A percentile compares a stretch with the other conserved stretches of the same genome.
These are phyloP conservation scores for Pholiota molesta DNA, from an alignment of 768 basidiomycete species.

Conservation along the genomic window DNA sequence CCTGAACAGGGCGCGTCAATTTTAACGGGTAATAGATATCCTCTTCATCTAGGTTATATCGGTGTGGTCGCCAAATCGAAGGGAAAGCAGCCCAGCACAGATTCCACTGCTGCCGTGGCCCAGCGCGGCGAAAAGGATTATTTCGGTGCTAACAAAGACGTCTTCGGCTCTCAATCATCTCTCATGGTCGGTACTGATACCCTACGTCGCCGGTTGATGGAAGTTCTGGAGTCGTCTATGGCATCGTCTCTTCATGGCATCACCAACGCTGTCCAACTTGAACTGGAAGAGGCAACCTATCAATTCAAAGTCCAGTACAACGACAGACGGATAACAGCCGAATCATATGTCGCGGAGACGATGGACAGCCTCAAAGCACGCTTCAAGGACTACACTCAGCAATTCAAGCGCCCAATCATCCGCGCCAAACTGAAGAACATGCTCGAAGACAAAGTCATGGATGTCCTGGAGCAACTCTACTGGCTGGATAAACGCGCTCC, in stretches of 20 bases:
- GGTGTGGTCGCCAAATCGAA: slow-evolving; percentile 91
- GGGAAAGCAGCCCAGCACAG: slow-evolving; percentile 54
- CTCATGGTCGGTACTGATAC: slow-evolving; percentile 93
- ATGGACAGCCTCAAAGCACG: slow-evolving; percentile 89
- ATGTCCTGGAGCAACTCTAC: slow-evolving; percentile 95
- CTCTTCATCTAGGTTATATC: slow-evolving; percentile 96
- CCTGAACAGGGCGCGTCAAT: slow-evolving; percentile 83
- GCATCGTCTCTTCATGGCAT: slow-evolving; percentile 94
- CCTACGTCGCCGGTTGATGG: slow-evolving; percentile 89
- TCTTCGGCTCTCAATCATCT: slow-evolving; percentile 62
- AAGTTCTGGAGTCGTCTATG: slow-evolving; percentile 98
- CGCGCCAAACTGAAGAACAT: slow-evolving; percentile 87
- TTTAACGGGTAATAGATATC: slow-evolving; percentile 88
- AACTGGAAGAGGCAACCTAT: slow-evolving; percentile 95
- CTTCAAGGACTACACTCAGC: slow-evolving; percentile 82
- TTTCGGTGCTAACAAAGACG: slow-evolving; percentile 63
- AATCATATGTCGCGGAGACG: slow-evolving; percentile 97
- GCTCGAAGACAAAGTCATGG: slow-evolving; percentile 97
- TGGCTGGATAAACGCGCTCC: slow-evolving; percentile 89
- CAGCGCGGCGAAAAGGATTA: slow-evolving; percentile 66
- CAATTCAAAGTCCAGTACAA: slow-evolving; percentile 99
- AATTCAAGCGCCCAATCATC: slow-evolving; percentile 89
- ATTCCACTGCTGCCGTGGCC: slow-evolving; percentile 51
- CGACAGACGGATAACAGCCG: slow-evolving; percentile 90
- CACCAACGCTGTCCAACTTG: slow-evolving; percentile 95